Evolutionary conservation across 1,284 basidiomycete species (phyloP).

Genomic region (Sutorius eximius): DNA sequence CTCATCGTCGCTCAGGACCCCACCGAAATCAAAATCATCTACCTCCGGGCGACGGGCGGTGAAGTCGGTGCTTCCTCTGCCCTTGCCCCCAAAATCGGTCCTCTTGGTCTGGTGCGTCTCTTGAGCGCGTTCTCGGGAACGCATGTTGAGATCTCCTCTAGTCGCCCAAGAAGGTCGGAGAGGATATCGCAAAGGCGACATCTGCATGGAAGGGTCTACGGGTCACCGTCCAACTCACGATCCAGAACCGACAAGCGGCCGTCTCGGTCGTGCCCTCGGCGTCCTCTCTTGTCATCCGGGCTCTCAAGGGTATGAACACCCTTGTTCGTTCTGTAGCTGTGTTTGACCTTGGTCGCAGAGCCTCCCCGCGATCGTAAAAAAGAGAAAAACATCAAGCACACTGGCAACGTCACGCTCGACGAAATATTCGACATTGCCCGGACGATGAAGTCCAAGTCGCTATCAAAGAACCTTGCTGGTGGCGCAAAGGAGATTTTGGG

Average conservation of each 20-base stretch:
- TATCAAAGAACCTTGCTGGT: constrained; percentile 89
- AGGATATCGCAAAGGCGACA: constrained; percentile 99
- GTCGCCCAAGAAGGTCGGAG: constrained; percentile 99
- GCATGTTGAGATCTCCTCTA: constrained; percentile 36
- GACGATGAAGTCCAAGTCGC: constrained; percentile 94
- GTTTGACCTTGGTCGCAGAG: constrained; percentile 52
- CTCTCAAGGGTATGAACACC: constrained; percentile 81
- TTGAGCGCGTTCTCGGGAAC: background rate
- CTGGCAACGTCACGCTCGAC: constrained; percentile 92
- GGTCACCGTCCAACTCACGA: constrained; percentile 98
- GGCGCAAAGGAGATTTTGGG: constrained; percentile 95
- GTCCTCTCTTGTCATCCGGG: constrained; percentile 96
- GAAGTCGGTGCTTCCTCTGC: constrained; percentile 99
- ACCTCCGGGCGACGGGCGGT: constrained; percentile 98
- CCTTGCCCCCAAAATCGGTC: constrained; percentile 99
- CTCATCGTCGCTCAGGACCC: constrained; percentile 63
- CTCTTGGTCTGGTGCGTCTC: constrained; percentile 93
- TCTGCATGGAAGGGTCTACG: constrained; percentile 99
- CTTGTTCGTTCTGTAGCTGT: background rate
- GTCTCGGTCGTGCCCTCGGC: constrained; percentile 98
- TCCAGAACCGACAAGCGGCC: constrained; percentile 99
- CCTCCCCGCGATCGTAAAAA: constrained; percentile 99
- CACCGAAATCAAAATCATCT: constrained; percentile 97
- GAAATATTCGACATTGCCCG: constrained; percentile 96
- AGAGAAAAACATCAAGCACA: constrained; percentile 99